Base-by-base conservation (phyloP, 495 filamentous ascomycete species). In the Amphirosellinia nigrospora region DNA sequence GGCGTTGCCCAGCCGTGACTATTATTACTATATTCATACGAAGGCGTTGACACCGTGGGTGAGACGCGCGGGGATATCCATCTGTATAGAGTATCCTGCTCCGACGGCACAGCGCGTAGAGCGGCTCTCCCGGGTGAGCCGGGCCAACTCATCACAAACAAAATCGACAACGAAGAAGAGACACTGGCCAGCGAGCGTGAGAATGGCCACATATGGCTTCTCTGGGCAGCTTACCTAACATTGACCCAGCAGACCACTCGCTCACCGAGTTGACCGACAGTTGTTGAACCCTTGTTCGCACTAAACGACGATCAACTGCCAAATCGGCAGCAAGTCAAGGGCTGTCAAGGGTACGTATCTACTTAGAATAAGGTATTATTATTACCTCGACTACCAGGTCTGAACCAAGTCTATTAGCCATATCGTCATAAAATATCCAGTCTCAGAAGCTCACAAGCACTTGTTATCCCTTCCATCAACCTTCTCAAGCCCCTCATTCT, bases 221-320 rank as follows among this genome's bases (percentile, higher is more conserved):
- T 11, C 53, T 58, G 15, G 39, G 38, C 23, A 4, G 60, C 61
- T 64, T 50, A 64, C 61, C 41, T 64, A 64, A 63, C 60, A 26
- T 23, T 39, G 11, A n/a, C n/a, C 56, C 32, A 36, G 21, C 21
- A 61, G 2, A 16, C 39, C 23, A 63, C 23, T 34, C 58, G n/a
- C 21, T 61, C 60, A 63, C 60, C 38, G 36, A 36, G 61, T 38
- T 50, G 28, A 64, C 61, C 61, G 30, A 64, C 41, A 23, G 6
- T 21, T 58, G 30, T 50, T 50, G 43, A 50, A 36, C n/a, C 41
- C 41, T 19, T 48, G 30, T 19, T 65, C 46, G 32, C 63, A 19
- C 63, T 48, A 39, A 64, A 53, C 45, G 39, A 19, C 63, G 46
- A 65, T 65, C 63, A 52, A 28, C 46, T 38, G 32, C 45, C 11